Evolutionary conservation across 106 monocot species (phyloP), one percentile per base, ranked within the genome.

Genomic region (Chionographis japonica): DNA sequence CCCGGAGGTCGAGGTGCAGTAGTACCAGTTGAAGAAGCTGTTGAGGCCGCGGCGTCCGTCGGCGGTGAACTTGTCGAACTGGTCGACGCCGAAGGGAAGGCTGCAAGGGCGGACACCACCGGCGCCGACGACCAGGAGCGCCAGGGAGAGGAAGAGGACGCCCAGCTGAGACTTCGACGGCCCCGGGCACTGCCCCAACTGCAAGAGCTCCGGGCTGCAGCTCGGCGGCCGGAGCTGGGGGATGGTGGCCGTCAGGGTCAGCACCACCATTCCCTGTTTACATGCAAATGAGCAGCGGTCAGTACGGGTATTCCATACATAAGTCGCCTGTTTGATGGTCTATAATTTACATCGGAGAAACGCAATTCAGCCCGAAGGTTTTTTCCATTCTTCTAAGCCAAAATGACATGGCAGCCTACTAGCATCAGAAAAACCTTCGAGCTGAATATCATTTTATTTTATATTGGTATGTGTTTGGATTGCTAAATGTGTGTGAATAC

Each of bases 21-120:
- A 72, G 41, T 72, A 72, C 72, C 72, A 72, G 11, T 70, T 70
- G 59, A 70, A 70, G 58, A 20, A 70, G 43, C 70, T 70, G 12
- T 27, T 59, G 19, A 70, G 19, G 11, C 58, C 70, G 2, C 27
- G 20, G 27, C 27, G 27, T 0, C 27, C 27, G 27, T 27, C 27
- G 27, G 27, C 27, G 27, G 27, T 27, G 27, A 27, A 27, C 27
- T 27, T 27, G 27, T 27, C 27, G 27, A 27, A 27, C 1, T 27
- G 27, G 27, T 27, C 27, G 9, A 50, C 64, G 1, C 64, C 49
- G 64, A 64, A 64, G 7, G 64, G 49, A 17, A 64, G 64, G 64
- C 50, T 64, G 18, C 64, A 64, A 2, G 64, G 64, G 2, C 64
- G 49, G 17, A 64, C 19, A 6, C 64, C 64, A 19, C 49, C 49